These are phyloP conservation scores for Glycine soja DNA, from an alignment of 306 rosid species.

Conservation along the genomic window DNA sequence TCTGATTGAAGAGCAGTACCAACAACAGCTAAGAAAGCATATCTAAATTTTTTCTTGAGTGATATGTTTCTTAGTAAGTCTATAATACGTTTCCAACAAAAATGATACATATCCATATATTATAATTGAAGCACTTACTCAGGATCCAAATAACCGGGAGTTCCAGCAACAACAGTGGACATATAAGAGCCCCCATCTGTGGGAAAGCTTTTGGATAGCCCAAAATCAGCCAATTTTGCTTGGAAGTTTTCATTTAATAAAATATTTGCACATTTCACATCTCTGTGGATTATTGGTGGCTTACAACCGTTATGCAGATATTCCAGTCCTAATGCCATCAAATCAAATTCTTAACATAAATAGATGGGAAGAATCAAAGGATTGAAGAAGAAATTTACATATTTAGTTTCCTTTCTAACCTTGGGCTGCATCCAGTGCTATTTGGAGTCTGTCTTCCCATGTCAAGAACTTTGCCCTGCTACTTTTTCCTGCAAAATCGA, in stretches of 20 bases:
- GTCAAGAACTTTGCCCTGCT: conserved; percentile 38
- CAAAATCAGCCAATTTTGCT: conserved; percentile 65
- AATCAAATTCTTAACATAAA: conserved; percentile 10
- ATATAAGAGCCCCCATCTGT: conserved; percentile 47
- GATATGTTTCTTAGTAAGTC: background rate
- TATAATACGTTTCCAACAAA: background rate
- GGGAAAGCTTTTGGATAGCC: conserved; percentile 52
- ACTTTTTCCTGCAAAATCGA: conserved; percentile 10
- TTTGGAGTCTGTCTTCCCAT: conserved; percentile 60
- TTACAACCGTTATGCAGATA: conserved; percentile 64
- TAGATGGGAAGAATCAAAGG: conserved; percentile 18
- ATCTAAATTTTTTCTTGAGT: too few relatives aligned
- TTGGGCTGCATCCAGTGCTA: conserved; percentile 60
- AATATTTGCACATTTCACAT: conserved; percentile 63
- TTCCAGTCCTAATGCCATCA: conserved; percentile 56
- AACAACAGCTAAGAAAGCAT: too few relatives aligned
- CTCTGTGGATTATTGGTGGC: conserved; percentile 61
- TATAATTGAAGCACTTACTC: conserved; percentile 50
- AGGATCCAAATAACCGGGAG: conserved; percentile 56
- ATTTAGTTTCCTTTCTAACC: conserved; percentile 45
- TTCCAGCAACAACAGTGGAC: conserved; percentile 55
- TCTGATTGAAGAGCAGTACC: too few relatives aligned
- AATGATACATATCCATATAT: background rate
- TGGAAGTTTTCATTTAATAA: conserved; percentile 52
- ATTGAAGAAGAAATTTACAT: conserved; percentile 5